phyloP scores from a whole-genome alignment of 2,329 filamentous ascomycete genomes.

The Neophaeococcomyces mojaviensis region DNA sequence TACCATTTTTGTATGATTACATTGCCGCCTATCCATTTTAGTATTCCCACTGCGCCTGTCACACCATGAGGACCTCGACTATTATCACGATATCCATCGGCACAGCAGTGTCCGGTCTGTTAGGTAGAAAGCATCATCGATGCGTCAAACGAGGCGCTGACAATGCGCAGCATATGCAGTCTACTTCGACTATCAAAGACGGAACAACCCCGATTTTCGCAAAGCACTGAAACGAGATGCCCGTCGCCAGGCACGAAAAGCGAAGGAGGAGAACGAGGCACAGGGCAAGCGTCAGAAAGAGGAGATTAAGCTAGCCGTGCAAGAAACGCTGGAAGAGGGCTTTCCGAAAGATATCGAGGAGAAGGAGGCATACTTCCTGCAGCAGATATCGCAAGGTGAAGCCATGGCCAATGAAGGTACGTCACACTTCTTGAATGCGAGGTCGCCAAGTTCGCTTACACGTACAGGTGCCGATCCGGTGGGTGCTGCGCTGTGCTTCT shows the following conservation, averaged over 20 bases:
- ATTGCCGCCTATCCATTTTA: background rate
- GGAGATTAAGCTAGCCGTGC: slow-evolving; percentile 66
- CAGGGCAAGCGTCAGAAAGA: slow-evolving; percentile 46
- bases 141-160: background rate
- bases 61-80: slow-evolving; percentile 48
- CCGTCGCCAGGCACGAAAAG: slow-evolving; percentile 38
- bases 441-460: slow-evolving; percentile 13
- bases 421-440: slow-evolving; percentile 21
- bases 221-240: slow-evolving; percentile 48
- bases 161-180: slow-evolving; percentile 49
- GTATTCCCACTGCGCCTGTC: background rate
- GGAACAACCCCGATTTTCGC: slow-evolving; percentile 57
- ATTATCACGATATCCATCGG: slow-evolving; percentile 52
- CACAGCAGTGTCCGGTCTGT: slow-evolving; percentile 50
- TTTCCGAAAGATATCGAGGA: slow-evolving; percentile 87
- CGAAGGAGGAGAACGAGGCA: slow-evolving; percentile 42
- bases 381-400: slow-evolving; percentile 86
- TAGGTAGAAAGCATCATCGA: slow-evolving; percentile 35
- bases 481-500: slow-evolving; percentile 89
- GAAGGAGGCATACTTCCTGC: slow-evolving; percentile 93
- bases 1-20: slow-evolving; percentile 2
- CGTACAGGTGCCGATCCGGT: slow-evolving; percentile 41
- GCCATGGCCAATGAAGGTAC: slow-evolving; percentile 72
- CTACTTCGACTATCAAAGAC: slow-evolving; percentile 60
- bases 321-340: slow-evolving; percentile 79